Base-by-base conservation (phyloP, 2,329 filamentous ascomycete species). In the Fusarium domesticum region DNA sequence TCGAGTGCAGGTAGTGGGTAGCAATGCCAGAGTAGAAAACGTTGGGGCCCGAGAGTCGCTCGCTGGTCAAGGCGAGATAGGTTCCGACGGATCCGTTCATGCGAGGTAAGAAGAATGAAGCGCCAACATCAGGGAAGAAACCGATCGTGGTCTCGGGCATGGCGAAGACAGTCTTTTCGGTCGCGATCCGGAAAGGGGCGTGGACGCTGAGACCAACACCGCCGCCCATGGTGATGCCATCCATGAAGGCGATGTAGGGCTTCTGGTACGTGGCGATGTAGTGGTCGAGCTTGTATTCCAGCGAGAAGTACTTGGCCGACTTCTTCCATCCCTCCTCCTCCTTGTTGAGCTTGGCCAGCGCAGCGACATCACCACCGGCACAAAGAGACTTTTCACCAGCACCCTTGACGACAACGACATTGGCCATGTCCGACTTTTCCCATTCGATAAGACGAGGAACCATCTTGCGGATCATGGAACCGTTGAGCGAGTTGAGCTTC, bases 81-180 rank as follows among this genome's bases (percentile, higher is more conserved):
- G 88, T 96, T 45, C 93, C 93, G 43, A 95, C 70, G 47, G 83
- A 75, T 38, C 93, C 93, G 59, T 95, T 83, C 76, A 98, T 83
- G 51, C 90, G 80, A 14, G 93, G 89, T 42, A 98, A 76, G 76
- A 97, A 97, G 75, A 97, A 98, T 10, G 89, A 95, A 23, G 86
- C 95, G 49, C 93, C 93, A 37, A 98, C 93, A 62, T 98, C 95
- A 6, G 95, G 93, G 77, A 98, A 98, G 76, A 97, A 96, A 31
- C 93, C 93, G 63, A 98, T 98, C 7, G 83, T 95, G 4, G 93
- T 98, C 73, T 98, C 93, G 20, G 93, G 93, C 93, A 98, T 98
- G 57, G 95, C 91, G 62, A 98, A 97, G 37, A 95, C 72, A 6
- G 93, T 98, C 64, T 85, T 86, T 71, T 98, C 93, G 3, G 93